Percentiles rank a stretch among this genome's conserved stretches.
phyloP scores from a whole-genome alignment of 176 grass and related monocot species.

The Otatea glauca region DNA sequence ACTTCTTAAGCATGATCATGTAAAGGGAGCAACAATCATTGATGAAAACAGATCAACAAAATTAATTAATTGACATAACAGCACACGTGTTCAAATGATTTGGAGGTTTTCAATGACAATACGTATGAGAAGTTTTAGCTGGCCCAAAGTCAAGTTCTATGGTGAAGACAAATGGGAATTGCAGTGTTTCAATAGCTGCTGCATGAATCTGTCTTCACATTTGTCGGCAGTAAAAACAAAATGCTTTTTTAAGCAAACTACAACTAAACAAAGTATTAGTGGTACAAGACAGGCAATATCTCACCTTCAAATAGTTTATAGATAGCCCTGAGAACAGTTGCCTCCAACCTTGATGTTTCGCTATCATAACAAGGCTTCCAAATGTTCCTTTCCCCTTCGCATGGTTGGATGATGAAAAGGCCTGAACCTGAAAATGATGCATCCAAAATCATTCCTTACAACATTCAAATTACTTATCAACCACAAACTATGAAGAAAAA shows the following conservation, averaged over 20 bases:
- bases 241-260: not conserved
- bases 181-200: slow-evolving; percentile 33
- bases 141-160: slow-evolving; percentile 30
- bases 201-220: slow-evolving; percentile 14
- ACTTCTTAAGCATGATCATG: slow-evolving; percentile 3
- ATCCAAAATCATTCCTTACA: slow-evolving; percentile 21
- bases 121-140: slow-evolving; percentile 3
- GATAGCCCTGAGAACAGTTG: slow-evolving; percentile 91
- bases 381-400: slow-evolving; percentile 65
- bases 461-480: slow-evolving; percentile 5
- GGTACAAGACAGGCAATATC: slow-evolving; percentile 8
- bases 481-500: slow-evolving; percentile 19
- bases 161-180: slow-evolving; percentile 27
- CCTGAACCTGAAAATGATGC: slow-evolving; percentile 65
- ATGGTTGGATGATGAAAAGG: slow-evolving; percentile 57
- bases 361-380: slow-evolving; percentile 69
- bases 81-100: slow-evolving; percentile 16
- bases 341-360: slow-evolving; percentile 76
- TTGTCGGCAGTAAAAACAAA: not conserved
- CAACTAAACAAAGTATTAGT: not conserved
- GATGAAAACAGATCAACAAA: slow-evolving; percentile 30
- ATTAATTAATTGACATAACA: slow-evolving; percentile 14
- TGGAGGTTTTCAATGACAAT: not conserved
- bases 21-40: not conserved
- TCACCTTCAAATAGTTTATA: slow-evolving; percentile 98